Evolutionary conservation across 2,329 filamentous ascomycete genomes (phyloP), one percentile per base, ranked within the genome.

Genomic region (Kalaharituber pfeilii): DNA sequence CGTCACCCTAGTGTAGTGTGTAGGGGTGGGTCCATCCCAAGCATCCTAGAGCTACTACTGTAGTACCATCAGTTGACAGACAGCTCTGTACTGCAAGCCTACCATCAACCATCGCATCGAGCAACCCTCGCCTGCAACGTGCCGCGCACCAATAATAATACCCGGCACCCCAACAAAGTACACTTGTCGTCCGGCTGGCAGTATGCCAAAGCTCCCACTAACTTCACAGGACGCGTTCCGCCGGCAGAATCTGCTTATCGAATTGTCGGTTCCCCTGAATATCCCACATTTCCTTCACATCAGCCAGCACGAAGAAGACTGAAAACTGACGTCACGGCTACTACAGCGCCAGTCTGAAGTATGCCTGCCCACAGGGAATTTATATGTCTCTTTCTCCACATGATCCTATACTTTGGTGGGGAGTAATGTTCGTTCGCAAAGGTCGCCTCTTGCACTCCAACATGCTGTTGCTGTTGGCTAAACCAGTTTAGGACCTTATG

Each of bases 401-500:
- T 24, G 82, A 94, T 65, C 79, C 85, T 18, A 79, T 80, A 15
- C 71, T 87, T 50, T 96, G 89, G 89, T 82, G 81, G 28, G 88
- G 86, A n/a, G 84, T 94, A 20, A 73, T 96, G 26, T 96, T 96
- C 66, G 80, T 94, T 58, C 83, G 86, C 54, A 82, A 85, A 73
- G 89, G 89, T 91, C 72, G n/a, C n/a, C n/a, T n/a, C n/a, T n/a
- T n/a, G n/a, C n/a, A n/a, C n/a, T n/a, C n/a, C n/a, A n/a, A n/a
- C n/a, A n/a, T n/a, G n/a, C n/a, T n/a, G n/a, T n/a, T n/a, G n/a
- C n/a, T n/a, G n/a, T n/a, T n/a, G n/a, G n/a, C n/a, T n/a, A n/a
- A n/a, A n/a, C n/a, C n/a, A 50, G 45, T 54, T 29, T 33, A 94
- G 89, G 89, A 45, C 89, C 91, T 18, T 98, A 95, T 70, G 77